phyloP scores from a whole-genome alignment of 2,329 filamentous ascomycete genomes.

The Clonostachys rhizophaga region DNA sequence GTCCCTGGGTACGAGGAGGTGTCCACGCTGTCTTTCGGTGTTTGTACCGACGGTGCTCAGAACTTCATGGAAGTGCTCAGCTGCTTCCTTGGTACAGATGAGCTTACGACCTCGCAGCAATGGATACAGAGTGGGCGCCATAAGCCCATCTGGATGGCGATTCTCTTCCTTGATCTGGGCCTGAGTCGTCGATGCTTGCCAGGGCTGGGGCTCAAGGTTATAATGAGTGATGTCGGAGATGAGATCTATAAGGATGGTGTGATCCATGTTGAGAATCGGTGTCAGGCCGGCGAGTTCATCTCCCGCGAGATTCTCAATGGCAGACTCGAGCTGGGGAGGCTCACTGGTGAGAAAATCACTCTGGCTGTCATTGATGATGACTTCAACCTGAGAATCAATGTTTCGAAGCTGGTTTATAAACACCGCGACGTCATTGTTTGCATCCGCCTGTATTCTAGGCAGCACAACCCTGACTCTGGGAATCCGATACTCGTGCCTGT shows the following conservation, averaged over 20 bases:
- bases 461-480: slow-evolving; percentile 27
- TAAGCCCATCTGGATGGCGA: slow-evolving; percentile 16
- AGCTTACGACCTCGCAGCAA: slow-evolving; percentile 21
- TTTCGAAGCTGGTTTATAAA: slow-evolving; percentile 21
- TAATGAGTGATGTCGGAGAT: slow-evolving; percentile 32
- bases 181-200: slow-evolving; percentile 22
- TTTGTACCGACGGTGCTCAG: slow-evolving; percentile 27
- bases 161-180: slow-evolving; percentile 28
- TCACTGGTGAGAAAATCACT: slow-evolving; percentile 15
- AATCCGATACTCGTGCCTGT: slow-evolving; percentile 27
- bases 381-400: slow-evolving; percentile 20
- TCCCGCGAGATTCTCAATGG: slow-evolving; percentile 20
- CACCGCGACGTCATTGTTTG: slow-evolving; percentile 18
- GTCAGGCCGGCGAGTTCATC: slow-evolving; percentile 24
- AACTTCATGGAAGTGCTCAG: slow-evolving; percentile 30
- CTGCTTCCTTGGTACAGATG: slow-evolving; percentile 30
- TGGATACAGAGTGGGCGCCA: slow-evolving; percentile 27
- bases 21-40: slow-evolving; percentile 26
- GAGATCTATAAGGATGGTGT: slow-evolving; percentile 32
- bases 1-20: slow-evolving; percentile 21
- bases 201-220: slow-evolving; percentile 20
- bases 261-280: slow-evolving; percentile 30
- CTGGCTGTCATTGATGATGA: slow-evolving; percentile 21
- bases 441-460: slow-evolving; percentile 19
- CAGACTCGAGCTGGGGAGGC: slow-evolving; percentile 14